Evolutionary conservation across 2,329 filamentous ascomycete genomes (phyloP).

Genomic region (Cyanodermella asteris): DNA sequence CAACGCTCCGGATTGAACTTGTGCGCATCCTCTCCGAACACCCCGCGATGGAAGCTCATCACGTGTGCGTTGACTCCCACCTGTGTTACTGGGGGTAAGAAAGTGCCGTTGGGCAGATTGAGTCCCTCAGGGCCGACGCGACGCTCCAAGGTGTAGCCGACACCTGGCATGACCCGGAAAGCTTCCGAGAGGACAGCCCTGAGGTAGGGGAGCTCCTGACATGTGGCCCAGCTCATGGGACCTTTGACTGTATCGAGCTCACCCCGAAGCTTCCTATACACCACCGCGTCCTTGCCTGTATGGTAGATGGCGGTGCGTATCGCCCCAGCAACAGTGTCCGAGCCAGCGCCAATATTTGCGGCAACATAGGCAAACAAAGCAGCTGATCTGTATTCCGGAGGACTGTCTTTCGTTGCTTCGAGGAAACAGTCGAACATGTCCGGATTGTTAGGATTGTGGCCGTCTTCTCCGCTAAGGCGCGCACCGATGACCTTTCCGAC

Average conservation of each 20-base stretch:
- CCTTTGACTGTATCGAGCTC: slow-evolving; percentile 8
- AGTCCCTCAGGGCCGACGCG: slow-evolving; percentile 22
- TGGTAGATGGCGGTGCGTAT: slow-evolving; percentile 13
- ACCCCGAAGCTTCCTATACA: slow-evolving; percentile 6
- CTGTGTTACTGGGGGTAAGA: slow-evolving; percentile 15
- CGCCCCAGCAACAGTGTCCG: slow-evolving; percentile 17
- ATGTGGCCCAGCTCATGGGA: slow-evolving; percentile 8
- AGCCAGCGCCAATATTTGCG: slow-evolving; percentile 16
- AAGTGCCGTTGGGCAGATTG: slow-evolving; percentile 13
- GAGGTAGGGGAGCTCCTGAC: slow-evolving; percentile 19
- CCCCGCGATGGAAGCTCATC: slow-evolving; percentile 16
- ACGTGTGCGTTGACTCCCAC: slow-evolving; percentile 17
- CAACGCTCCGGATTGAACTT: slow-evolving; percentile 27
- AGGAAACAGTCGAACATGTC: slow-evolving; percentile 15
- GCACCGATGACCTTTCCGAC: background rate
- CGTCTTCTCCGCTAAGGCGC: background rate
- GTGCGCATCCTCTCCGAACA: slow-evolving; percentile 25
- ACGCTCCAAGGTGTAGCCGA: slow-evolving; percentile 28
- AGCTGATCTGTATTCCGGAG: slow-evolving; percentile 16
- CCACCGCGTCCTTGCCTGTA: slow-evolving; percentile 8
- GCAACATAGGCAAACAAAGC: slow-evolving; percentile 17
- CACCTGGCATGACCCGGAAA: slow-evolving; percentile 26
- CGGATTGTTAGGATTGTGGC: background rate
- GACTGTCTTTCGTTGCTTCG: slow-evolving; percentile 11
- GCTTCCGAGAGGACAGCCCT: slow-evolving; percentile 31